Evolutionary conservation across 495 filamentous ascomycete genomes (phyloP), one percentile per base, ranked within the genome.

Genomic region (Penicillium salamii): DNA sequence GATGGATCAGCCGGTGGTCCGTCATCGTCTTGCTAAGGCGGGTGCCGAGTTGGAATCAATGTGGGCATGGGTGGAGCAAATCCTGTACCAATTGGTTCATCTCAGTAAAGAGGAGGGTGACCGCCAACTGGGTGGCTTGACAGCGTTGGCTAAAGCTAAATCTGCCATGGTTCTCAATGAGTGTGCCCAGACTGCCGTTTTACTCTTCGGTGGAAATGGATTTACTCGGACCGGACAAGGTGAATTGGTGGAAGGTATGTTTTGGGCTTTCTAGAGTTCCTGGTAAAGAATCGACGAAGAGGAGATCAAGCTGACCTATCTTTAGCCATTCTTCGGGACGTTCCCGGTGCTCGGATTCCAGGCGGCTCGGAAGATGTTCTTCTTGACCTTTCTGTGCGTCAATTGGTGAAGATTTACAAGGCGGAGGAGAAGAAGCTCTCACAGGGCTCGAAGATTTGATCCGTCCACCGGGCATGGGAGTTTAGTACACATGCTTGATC

Each of bases 281-380:
- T 19, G n/a, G 18, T 28, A 35, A 50, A 8, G 32, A 18, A 7
- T 13, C 19, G n/a, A n/a, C n/a, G n/a, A n/a, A n/a, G n/a, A n/a
- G n/a, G n/a, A n/a, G n/a, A 38, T n/a, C 2, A 14, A 39, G 35
- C 41, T 58, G 19, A 54, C 46, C 2, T 23, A 9, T 24, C 5
- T 36, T 15, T 49, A 82, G 79, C 74, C 18, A 87, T 87, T 29
- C 83, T 83, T 52, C 70, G 84, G 13, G 85, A 88, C 57, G 83
- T 86, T 9, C 79, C 79, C 23, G 79, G 78, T 5, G 70, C 76
- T 4, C 66, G 83, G 21, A 82, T 89, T 46, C 83, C 85, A 0
- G 87, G 86, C 40, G 87, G 87, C 0, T 83, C 78, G 13, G 87
- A 91, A 62, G 87, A 91, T 65, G 86, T 91, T 3, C 68, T 90